Percentiles rank a stretch among this genome's conserved stretches.
These are phyloP conservation scores for Leishmania turanica DNA, from an alignment of 208 protist species.

Conservation along the genomic window DNA sequence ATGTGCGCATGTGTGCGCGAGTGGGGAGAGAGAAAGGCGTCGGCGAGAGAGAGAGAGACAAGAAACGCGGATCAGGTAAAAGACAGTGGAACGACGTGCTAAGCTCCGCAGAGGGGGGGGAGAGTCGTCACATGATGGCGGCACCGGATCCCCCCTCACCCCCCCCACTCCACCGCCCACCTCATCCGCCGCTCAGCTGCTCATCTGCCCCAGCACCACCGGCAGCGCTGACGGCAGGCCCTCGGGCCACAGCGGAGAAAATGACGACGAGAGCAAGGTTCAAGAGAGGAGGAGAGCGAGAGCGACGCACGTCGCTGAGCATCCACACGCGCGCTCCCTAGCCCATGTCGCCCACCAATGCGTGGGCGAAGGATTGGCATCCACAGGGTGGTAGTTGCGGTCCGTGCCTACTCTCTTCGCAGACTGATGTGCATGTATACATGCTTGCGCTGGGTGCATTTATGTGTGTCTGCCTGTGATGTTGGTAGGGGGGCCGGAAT, in stretches of 20 bases:
- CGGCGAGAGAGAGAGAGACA: not conserved
- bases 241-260: constrained; percentile 4
- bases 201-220: not conserved
- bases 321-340: not conserved
- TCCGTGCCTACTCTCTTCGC: not conserved
- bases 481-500: not conserved
- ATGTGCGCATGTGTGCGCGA: constrained; percentile 17
- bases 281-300: not conserved
- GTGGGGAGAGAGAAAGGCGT: not conserved
- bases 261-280: not conserved
- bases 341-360: not conserved
- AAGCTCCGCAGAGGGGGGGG: not conserved
- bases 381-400: not conserved
- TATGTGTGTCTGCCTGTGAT: not conserved
- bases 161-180: not conserved
- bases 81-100: not conserved
- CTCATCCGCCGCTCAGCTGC: not conserved
- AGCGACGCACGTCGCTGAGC: not conserved
- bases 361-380: not conserved
- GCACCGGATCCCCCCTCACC: not conserved
- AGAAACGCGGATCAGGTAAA: not conserved
- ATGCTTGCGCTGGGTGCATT: not conserved
- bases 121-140: not conserved
- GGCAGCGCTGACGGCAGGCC: not conserved
- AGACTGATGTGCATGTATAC: not conserved